Evolutionary conservation across 495 filamentous ascomycete species (phyloP).

Genomic region (Penicillium ochrochloron): DNA sequence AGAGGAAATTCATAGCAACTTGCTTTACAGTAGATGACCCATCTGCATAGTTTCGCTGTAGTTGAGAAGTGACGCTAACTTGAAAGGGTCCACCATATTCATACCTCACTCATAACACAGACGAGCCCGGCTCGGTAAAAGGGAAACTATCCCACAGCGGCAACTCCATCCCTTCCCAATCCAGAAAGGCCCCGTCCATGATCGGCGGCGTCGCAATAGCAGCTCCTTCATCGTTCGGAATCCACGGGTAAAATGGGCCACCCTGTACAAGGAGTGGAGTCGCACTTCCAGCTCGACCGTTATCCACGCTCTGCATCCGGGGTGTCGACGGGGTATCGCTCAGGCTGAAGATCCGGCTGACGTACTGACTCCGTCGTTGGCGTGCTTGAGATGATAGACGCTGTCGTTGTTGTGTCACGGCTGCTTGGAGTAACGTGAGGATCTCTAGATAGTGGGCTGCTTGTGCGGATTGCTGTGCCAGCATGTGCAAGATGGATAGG

Average conservation of each 20-base stretch:
- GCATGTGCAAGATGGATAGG: constrained; percentile 36
- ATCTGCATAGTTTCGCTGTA: too few relatives aligned
- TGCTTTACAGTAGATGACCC: too few relatives aligned
- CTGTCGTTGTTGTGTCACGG: constrained; percentile 41
- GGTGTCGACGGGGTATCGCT: constrained; percentile 23
- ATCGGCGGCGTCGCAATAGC: constrained; percentile 24
- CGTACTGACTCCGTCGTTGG: constrained; percentile 40
- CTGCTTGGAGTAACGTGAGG: constrained; percentile 36
- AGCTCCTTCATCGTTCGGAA: constrained; percentile 23
- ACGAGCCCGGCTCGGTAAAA: constrained; percentile 37
- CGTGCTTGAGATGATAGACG: constrained; percentile 34
- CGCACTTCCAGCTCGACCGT: constrained; percentile 9
- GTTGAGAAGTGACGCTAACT: not conserved
- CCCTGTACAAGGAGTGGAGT: constrained; percentile 19
- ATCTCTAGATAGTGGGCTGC: constrained; percentile 48
- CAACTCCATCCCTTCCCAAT: constrained; percentile 42
- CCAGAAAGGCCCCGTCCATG: constrained; percentile 28
- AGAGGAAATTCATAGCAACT: not conserved
- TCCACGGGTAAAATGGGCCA: constrained; percentile 25
- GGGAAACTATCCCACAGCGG: constrained; percentile 45
- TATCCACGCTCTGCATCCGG: constrained; percentile 10
- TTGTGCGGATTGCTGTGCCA: constrained; percentile 43
- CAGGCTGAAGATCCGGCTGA: constrained; percentile 45
- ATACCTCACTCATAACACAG: constrained; percentile 15
- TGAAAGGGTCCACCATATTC: not conserved